A percentile compares a stretch with the other conserved stretches of the same genome.
Evolutionary conservation across 2,329 filamentous ascomycete genomes (phyloP).

Genomic region (Ophiosphaerella narmari): DNA sequence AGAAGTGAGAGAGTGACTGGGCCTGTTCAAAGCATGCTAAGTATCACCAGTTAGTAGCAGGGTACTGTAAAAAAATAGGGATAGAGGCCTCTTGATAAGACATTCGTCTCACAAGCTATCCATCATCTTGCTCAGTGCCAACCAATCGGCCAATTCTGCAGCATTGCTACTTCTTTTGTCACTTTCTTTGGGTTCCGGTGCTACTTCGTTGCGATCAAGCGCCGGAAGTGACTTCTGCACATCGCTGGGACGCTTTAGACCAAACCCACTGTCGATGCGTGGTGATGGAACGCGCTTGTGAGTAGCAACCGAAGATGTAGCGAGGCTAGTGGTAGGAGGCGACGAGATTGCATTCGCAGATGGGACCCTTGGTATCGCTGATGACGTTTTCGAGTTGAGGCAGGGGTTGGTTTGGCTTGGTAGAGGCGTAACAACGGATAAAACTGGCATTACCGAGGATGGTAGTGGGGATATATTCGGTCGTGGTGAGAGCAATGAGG

Average conservation of each 20-base stretch:
- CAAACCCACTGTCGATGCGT: conserved; percentile 21
- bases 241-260: conserved; percentile 2
- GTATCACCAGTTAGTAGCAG: not conserved
- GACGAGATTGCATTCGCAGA: not conserved
- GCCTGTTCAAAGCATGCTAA: no score
- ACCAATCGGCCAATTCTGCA: conserved; percentile 14
- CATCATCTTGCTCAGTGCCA: conserved; percentile 19
- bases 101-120: conserved; percentile 8
- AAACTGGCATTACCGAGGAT: not conserved
- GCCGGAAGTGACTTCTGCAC: conserved; percentile 10
- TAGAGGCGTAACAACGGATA: conserved; percentile 7
- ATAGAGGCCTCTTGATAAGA: not conserved
- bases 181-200: conserved; percentile 6
- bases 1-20: no score
- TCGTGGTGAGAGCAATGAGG: conserved; percentile 12
- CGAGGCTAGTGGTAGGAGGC: not conserved
- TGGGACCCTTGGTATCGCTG: not conserved
- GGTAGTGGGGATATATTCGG: conserved; percentile 3
- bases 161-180: conserved; percentile 3
- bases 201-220: conserved; percentile 9
- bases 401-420: conserved; percentile 4
- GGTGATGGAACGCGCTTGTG: conserved; percentile 5
- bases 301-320: not conserved
- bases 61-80: not conserved
- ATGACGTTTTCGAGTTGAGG: not conserved